Conservation (phyloP, 1,284 basidiomycete species). For the Mycena citricolor region DNA sequence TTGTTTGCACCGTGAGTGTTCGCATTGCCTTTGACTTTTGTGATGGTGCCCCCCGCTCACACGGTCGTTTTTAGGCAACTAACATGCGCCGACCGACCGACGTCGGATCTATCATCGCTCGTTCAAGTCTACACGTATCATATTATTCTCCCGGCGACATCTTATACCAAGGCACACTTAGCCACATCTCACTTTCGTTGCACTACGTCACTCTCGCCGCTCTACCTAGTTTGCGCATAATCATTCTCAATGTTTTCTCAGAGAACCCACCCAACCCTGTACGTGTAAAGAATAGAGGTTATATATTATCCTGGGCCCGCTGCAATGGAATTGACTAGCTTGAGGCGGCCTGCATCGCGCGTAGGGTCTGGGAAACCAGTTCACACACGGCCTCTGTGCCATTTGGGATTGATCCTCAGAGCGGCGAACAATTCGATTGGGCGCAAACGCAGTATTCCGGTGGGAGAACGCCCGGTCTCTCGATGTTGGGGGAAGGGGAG, state of each 20-base stretch:
- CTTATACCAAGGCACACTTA: conserved; percentile 20
- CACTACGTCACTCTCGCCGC: conserved; percentile 18
- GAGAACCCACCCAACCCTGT: conserved; percentile 7
- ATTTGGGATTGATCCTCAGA: too few relatives aligned
- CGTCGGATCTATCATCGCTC: conserved; percentile 20
- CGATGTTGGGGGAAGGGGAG: too few relatives aligned
- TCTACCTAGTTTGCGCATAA: conserved; percentile 1
- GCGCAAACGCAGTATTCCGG: too few relatives aligned
- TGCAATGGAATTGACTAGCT: too few relatives aligned
- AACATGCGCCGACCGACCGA: conserved; percentile 11
- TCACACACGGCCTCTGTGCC: too few relatives aligned
- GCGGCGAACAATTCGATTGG: too few relatives aligned
- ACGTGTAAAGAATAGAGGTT: conserved; percentile 23
- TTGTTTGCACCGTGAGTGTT: conserved; percentile 17
- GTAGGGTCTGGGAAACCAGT: too few relatives aligned
- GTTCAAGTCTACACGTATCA: conserved; percentile 20
- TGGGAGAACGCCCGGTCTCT: too few relatives aligned
- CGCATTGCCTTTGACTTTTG: background rate
- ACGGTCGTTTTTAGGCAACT: background rate
- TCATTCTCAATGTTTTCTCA: background rate
- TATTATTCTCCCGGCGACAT: conserved; percentile 16
- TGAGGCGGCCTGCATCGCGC: too few relatives aligned
- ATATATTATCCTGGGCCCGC: conserved; percentile 18
- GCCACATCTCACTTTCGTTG: conserved; percentile 11
- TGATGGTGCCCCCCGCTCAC: too few relatives aligned